Conservation (phyloP, 2,329 filamentous ascomycete genomes). For the Raffaelea ambrosiae region DNA sequence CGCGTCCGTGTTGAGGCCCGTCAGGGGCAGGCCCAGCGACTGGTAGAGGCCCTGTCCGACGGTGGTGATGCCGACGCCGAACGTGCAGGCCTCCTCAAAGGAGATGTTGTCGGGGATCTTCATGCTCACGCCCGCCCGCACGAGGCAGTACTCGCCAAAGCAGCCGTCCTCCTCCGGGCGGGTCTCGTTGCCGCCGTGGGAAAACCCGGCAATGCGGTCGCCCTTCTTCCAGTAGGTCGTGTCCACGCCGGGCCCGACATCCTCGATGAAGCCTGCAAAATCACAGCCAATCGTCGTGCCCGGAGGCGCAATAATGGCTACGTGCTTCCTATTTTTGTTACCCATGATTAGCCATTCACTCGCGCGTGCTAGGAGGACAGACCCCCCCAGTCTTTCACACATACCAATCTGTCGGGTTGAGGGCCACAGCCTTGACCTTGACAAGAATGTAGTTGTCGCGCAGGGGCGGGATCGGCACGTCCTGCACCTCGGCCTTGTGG, state of each 20-base stretch:
- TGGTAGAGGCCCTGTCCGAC: conserved; percentile 40
- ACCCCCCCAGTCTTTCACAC: background rate
- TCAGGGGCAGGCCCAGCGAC: conserved; percentile 34
- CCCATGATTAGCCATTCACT: background rate
- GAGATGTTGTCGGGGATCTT: conserved; percentile 28
- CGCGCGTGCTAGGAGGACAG: no score
- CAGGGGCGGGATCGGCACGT: conserved; percentile 13
- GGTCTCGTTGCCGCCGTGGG: conserved; percentile 25
- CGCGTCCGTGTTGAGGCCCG: conserved; percentile 26
- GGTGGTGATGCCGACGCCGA: conserved; percentile 46
- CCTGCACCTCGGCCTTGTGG: conserved; percentile 12
- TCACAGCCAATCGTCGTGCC: conserved; percentile 25
- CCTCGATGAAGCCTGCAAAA: conserved; percentile 35
- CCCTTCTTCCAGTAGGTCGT: conserved; percentile 34
- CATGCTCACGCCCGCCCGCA: background rate
- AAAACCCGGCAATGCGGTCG: conserved; percentile 33
- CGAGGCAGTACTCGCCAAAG: conserved; percentile 28
- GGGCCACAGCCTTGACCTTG: conserved; percentile 13
- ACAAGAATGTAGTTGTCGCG: conserved; percentile 16
- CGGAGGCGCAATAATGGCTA: background rate
- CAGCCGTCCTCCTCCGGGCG: conserved; percentile 32
- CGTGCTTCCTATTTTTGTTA: conserved; percentile 8
- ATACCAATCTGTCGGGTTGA: conserved; percentile 17
- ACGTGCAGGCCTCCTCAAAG: conserved; percentile 49
- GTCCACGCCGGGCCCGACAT: conserved; percentile 32